A percentile compares a stretch with the other conserved stretches of the same genome.
phyloP scores from a whole-genome alignment of 371 early-diverging fungal genomes.

The Rhizomucor miehei region DNA sequence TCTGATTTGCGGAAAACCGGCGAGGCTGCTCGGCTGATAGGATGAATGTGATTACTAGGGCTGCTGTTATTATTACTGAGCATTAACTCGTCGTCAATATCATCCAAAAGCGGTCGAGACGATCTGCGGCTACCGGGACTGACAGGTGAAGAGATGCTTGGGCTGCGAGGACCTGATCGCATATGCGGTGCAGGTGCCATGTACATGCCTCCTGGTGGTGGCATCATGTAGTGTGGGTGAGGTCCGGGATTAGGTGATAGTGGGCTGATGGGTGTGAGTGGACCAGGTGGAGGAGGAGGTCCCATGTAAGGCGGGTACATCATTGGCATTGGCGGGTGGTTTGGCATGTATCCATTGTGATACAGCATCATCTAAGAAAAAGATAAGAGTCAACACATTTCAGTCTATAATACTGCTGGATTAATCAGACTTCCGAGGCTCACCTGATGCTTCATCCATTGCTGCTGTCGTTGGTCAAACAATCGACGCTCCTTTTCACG shows the following conservation, averaged over 20 bases:
- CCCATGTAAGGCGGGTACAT: constrained; percentile 22
- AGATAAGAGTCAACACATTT: constrained; percentile 6
- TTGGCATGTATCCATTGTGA: constrained; percentile 29
- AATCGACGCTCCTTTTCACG: constrained; percentile 46
- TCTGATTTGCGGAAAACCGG: constrained; percentile 1
- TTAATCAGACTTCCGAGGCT: no score
- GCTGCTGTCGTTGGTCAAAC: constrained; percentile 49
- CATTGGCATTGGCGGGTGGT: constrained; percentile 19
- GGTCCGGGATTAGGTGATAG: constrained; percentile 10
- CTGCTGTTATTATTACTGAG: no score
- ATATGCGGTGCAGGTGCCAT: constrained; percentile 1
- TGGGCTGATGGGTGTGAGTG: constrained; percentile 15
- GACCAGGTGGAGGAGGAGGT: constrained; percentile 12
- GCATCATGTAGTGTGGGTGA: constrained; percentile 11
- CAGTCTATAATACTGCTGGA: no score
- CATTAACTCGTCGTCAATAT: constrained; percentile 10
- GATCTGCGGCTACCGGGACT: constrained; percentile 17
- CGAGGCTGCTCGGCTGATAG: neutral
- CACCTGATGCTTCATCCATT: constrained; percentile 46
- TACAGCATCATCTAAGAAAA: constrained; percentile 37
- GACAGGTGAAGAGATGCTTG: constrained; percentile 17
- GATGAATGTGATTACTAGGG: neutral
- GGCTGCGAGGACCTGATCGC: constrained; percentile 8
- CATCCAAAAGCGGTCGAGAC: constrained; percentile 12
- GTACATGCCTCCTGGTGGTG: neutral